phyloP scores from a whole-genome alignment of 2,329 filamentous ascomycete species.

The Madurella fahalii region DNA sequence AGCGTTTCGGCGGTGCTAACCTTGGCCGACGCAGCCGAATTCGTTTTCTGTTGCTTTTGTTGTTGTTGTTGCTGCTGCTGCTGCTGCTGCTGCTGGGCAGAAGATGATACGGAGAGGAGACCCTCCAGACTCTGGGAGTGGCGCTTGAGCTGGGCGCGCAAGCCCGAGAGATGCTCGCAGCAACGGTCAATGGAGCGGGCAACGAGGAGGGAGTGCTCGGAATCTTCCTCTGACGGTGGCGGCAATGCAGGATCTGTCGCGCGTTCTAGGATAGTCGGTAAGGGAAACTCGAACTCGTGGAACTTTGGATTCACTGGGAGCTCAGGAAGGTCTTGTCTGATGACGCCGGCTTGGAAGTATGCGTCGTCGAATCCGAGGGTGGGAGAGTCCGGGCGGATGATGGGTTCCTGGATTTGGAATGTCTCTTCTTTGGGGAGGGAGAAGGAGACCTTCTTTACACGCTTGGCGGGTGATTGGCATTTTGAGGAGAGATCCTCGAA shows the following conservation, averaged over 20 bases:
- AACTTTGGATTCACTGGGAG: constrained; percentile 22
- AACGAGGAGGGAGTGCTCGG: constrained; percentile 34
- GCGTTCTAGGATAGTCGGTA: constrained; percentile 20
- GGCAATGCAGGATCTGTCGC: not conserved
- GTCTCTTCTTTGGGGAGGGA: constrained; percentile 32
- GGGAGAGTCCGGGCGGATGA: constrained; percentile 56
- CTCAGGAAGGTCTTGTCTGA: constrained; percentile 28
- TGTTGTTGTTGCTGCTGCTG: not conserved
- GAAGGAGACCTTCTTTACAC: constrained; percentile 41
- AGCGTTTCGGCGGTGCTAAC: constrained; percentile 32
- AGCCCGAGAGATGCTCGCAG: constrained; percentile 43
- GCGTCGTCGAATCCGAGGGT: constrained; percentile 53
- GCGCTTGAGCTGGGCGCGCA: constrained; percentile 46
- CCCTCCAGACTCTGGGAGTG: constrained; percentile 46
- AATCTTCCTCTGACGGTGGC: constrained; percentile 8
- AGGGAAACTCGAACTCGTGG: constrained; percentile 21
- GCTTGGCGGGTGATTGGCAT: constrained; percentile 30
- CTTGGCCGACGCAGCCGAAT: constrained; percentile 9
- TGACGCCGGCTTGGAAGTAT: constrained; percentile 29
- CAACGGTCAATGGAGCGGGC: constrained; percentile 46
- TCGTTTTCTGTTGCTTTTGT: not conserved
- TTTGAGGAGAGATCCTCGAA: constrained; percentile 32
- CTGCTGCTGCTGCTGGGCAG: not conserved
- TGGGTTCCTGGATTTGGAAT: constrained; percentile 40
- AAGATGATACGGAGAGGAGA: constrained; percentile 31